phyloP scores from a whole-genome alignment of 768 basidiomycete genomes.

The Collybiopsis confluens region DNA sequence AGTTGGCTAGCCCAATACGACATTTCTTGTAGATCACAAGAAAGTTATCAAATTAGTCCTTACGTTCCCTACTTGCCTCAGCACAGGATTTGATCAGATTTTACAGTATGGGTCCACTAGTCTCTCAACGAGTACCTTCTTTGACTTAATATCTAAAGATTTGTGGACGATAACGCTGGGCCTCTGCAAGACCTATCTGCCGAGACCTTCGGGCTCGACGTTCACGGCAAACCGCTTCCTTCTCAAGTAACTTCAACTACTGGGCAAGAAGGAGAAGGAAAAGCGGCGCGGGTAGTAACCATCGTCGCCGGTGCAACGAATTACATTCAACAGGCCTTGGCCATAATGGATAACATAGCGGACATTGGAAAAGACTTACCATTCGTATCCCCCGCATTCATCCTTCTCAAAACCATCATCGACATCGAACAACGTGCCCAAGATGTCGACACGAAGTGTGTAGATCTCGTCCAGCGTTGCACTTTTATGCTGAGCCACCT shows the following conservation, averaged over 20 bases:
- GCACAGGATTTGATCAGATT: slow-evolving; percentile 2
- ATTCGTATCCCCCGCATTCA: slow-evolving; percentile 34
- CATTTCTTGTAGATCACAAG: slow-evolving; percentile 4
- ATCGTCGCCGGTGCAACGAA: not conserved
- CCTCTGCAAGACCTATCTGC: slow-evolving; percentile 1
- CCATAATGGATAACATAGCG: slow-evolving; percentile 27
- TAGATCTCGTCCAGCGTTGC: slow-evolving; percentile 36
- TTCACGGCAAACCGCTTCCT: too few species aligned
- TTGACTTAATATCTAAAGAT: not conserved
- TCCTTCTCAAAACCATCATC: slow-evolving; percentile 35
- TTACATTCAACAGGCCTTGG: slow-evolving; percentile 23
- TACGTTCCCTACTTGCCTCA: not conserved
- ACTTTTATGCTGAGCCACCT: slow-evolving; percentile 39
- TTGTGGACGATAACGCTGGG: slow-evolving; percentile 1
- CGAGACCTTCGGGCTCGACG: not conserved
- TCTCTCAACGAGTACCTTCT: not conserved
- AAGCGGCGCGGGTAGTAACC: not conserved
- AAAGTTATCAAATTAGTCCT: not conserved
- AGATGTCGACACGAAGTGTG: slow-evolving; percentile 37
- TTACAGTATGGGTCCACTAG: not conserved
- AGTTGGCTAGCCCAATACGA: not conserved
- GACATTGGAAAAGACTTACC: slow-evolving; percentile 33
- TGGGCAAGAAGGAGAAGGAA: not conserved
- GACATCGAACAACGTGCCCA: slow-evolving; percentile 31
- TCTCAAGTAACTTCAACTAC: too few species aligned